These are phyloP conservation scores for Nitzschia palea DNA, from an alignment of 108 stramenopile genomes.

Conservation along the genomic window DNA sequence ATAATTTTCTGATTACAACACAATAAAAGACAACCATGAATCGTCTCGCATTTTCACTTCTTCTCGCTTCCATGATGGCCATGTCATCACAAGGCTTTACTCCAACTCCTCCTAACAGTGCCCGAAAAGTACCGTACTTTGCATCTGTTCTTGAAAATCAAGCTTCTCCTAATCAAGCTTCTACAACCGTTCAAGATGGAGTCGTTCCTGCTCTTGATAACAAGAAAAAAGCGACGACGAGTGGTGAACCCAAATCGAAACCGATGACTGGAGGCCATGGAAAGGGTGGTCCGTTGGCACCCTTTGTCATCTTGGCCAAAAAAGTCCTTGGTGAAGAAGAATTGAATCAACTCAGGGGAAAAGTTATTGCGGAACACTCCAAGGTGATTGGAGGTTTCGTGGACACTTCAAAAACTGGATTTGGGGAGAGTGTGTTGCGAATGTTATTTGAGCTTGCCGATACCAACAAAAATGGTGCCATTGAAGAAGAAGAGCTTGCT, in stretches of 20 bases:
- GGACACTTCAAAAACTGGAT: constrained; percentile 58
- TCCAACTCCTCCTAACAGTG: background rate
- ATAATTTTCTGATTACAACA: no score
- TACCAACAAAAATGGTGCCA: constrained; percentile 53
- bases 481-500: constrained; percentile 61
- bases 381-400: constrained; percentile 76
- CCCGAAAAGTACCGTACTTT: constrained; percentile 10
- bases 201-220: no score
- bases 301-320: constrained; percentile 60
- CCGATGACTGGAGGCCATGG: background rate
- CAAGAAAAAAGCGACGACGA: constrained; percentile 7
- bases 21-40: no score
- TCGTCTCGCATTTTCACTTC: background rate
- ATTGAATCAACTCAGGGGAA: constrained; percentile 76
- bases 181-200: background rate
- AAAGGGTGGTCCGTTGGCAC: constrained; percentile 68
- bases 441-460: constrained; percentile 62
- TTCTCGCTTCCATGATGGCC: background rate
- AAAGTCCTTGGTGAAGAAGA: constrained; percentile 58
- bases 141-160: background rate
- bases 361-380: constrained; percentile 70
- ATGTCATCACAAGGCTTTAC: background rate
- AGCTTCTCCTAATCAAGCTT: background rate
- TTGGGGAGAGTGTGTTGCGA: constrained; percentile 59
- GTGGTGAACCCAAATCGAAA: constrained; percentile 15